Base-by-base conservation (phyloP, 108 stramenopile species). In the Skeletonema potamos region DNA sequence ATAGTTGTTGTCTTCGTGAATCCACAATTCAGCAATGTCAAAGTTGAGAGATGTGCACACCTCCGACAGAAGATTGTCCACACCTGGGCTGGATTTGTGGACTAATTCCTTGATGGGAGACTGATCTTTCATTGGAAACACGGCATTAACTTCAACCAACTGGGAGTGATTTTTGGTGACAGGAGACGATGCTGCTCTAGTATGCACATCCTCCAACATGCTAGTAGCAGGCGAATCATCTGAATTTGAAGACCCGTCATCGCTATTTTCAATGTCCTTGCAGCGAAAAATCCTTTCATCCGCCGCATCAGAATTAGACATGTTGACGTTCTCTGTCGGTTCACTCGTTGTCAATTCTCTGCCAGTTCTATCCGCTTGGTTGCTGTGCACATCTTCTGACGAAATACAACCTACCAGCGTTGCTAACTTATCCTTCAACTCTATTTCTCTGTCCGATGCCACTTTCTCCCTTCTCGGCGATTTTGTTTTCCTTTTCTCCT, bases 11-110 rank as follows among this genome's bases (percentile, higher is more conserved):
- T 20, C 48, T 51, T 51, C 22, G 22, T 51, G 48, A 20, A 51
- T 15, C 48, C 48, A 51, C 18, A 51, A n/a, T 6, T 51, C 48
- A 51, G 48, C 48, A 51, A 51, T 51, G 48, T 51, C 48, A 51
- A 51, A 51, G 22, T 51, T 51, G 22, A 24, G 48, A 22, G 48
- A 51, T 51, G 48, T 51, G 22, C 48, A 51, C 22, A 51, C 48
- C 9, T 51, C 22, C 20, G 4, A 22, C 20, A 51, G 22, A 9
- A 51, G 48, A 0, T 22, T 9, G 18, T 22, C 48, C 9, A 24
- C 48, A 51, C 22, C 48, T 24, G 48, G 22, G 48, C 9, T 51
- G 22, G 48, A 22, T 51, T 51, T 51, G 5, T 9, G n/a, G 15
- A 4, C 39, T 41, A 3, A n/a, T n/a, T 24, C 22, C 17, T 51